phyloP scores from a whole-genome alignment of 2,329 filamentous ascomycete genomes.

The Aureobasidium sp. region DNA sequence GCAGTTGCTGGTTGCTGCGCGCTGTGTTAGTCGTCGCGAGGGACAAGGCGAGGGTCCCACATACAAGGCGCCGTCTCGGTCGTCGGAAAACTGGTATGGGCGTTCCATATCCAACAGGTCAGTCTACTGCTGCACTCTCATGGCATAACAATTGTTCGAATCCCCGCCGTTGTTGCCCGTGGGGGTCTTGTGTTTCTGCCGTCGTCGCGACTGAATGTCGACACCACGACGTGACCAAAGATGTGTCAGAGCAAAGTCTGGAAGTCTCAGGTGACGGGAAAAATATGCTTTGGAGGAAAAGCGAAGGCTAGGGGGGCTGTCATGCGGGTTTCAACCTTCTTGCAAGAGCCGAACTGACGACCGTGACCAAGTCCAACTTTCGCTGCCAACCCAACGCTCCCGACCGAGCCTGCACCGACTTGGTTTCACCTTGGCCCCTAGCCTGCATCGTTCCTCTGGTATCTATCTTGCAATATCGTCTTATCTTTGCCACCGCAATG shows the following conservation, averaged over 20 bases:
- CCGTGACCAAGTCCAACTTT: background rate
- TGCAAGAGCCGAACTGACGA: background rate
- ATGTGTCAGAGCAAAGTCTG: background rate
- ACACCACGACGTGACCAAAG: background rate
- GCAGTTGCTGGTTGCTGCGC: constrained; percentile 25
- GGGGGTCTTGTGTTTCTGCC: background rate
- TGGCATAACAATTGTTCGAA: background rate
- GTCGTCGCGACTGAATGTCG: background rate
- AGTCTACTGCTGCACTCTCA: constrained; percentile 7
- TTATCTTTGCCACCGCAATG: background rate
- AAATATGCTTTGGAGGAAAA: background rate
- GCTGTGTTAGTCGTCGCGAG: constrained; percentile 4
- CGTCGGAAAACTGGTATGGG: constrained; percentile 32
- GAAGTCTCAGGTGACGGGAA: constrained; percentile 3
- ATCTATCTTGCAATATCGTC: background rate
- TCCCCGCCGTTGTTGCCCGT: constrained; percentile 9
- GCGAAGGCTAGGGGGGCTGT: background rate
- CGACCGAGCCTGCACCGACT: background rate
- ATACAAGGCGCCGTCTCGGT: constrained; percentile 25
- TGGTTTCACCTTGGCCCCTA: background rate
- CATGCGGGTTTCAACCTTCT: constrained; percentile 1
- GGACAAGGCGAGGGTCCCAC: constrained; percentile 16
- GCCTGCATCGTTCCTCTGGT: background rate
- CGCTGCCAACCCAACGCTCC: background rate
- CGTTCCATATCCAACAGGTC: constrained; percentile 26